These are phyloP conservation scores for Populus ilicifolia DNA, from an alignment of 345 rosid species.

Conservation along the genomic window DNA sequence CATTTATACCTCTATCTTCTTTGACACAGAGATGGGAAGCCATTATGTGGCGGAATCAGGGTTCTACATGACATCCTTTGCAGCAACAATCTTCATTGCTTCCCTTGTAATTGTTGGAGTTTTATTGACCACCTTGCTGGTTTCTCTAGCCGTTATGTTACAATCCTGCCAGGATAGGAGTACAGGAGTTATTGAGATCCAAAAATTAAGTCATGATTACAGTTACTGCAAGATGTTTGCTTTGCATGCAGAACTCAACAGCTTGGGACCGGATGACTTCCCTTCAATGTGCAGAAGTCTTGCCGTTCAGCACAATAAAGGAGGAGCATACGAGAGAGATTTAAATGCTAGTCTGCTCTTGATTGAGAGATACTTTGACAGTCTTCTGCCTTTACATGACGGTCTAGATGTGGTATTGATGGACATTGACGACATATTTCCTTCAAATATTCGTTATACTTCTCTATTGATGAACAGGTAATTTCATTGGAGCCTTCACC, in stretches of 20 bases:
- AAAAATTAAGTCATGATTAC: conserved; percentile 29
- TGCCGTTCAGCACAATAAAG: conserved; percentile 38
- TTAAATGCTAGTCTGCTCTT: conserved; percentile 40
- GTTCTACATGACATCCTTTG: conserved; percentile 72
- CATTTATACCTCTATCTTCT: conserved; percentile 1
- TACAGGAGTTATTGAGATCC: conserved; percentile 44
- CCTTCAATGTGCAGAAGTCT: conserved; percentile 54
- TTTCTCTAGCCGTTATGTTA: conserved; percentile 66
- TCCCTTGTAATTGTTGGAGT: conserved; percentile 59
- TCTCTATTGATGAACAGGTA: conserved; percentile 29
- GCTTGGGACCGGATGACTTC: conserved; percentile 36
- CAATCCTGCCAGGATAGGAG: conserved; percentile 56
- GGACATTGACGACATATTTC: conserved; percentile 55
- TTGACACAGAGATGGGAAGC: conserved; percentile 52
- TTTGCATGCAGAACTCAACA: conserved; percentile 59
- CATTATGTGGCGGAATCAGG: conserved; percentile 56
- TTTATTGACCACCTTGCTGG: conserved; percentile 50
- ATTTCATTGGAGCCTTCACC: conserved; percentile 7
- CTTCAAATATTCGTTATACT: conserved; percentile 16
- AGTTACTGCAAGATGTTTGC: conserved; percentile 50
- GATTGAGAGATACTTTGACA: conserved; percentile 43
- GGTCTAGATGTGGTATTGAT: conserved; percentile 51
- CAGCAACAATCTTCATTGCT: conserved; percentile 64
- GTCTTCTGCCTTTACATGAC: conserved; percentile 32
- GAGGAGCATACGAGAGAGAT: conserved; percentile 53